Base-by-base conservation (phyloP, 495 filamentous ascomycete species). In the Aspergillus saccharolyticus region DNA sequence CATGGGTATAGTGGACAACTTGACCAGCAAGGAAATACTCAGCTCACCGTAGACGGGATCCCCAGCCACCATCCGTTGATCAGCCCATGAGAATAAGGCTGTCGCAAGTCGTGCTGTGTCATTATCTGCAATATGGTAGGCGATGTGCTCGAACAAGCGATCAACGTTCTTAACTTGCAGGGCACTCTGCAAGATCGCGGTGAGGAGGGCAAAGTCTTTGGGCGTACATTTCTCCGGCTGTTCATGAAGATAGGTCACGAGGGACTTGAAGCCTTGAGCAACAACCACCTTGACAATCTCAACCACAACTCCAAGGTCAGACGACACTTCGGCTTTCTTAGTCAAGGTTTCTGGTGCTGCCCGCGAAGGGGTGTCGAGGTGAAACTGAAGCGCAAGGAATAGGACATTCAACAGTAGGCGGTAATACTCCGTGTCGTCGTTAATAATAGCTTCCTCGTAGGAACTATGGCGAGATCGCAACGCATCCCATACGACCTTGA, bases 31-130 rank as follows among this genome's bases (percentile, higher is more conserved):
- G 17, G 89, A 80, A 9, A 96, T 79, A 63, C 88, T 87, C 17
- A 96, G 76, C 63, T 97, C 91, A 59, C 90, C 95, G 73, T 96
- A 97, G 45, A 99, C 76, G n/a, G 94, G 95, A 61, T 98, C 93
- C 25, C 86, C 84, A 52, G 85, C 82, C 42, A 83, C 77, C 4
- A 80, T 74, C 15, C 82, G 79, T 59, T 85, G 84, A 69, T 97
- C 90, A 16, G 94, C 84, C 95, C 95, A 99, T 6, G 90, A 96
- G 70, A 95, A 97, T 50, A 99, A 79, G 14, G 89, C 89, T 16
- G 86, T 86, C 0, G 91, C 91, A 51, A 89, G 86, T 59, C 92
- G 86, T n/a, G 85, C 80, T 3, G 86, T 85, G 54, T 79, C 76
- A 53, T 81, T 78, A 39, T 85, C 78, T 14, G 79, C 68, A 54